phyloP scores from a whole-genome alignment of 2,329 filamentous ascomycete genomes.

The Venturia effusa region DNA sequence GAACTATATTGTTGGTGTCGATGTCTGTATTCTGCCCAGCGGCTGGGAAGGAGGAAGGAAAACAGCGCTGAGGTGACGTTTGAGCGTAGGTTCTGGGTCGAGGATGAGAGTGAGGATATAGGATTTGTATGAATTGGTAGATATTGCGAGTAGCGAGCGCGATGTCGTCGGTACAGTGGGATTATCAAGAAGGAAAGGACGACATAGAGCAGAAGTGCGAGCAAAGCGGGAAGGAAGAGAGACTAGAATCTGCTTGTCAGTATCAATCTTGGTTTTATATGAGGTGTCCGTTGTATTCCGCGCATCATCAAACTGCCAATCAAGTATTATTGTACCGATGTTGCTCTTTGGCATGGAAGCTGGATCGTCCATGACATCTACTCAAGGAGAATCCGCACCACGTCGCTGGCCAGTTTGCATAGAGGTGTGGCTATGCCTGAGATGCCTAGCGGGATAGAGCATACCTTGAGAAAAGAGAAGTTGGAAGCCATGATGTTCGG shows the following conservation, averaged over 20 bases:
- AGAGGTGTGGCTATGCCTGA: neutral
- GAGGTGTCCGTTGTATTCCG: neutral
- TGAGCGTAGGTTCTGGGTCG: constrained; percentile 14
- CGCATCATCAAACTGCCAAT: neutral
- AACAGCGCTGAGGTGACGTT: neutral
- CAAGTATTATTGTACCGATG: neutral
- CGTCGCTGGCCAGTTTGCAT: neutral
- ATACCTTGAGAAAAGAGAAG: constrained; percentile 18
- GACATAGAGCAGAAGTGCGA: constrained; percentile 32
- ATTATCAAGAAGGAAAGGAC: constrained; percentile 30
- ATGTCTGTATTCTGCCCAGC: constrained; percentile 7
- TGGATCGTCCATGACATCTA: neutral
- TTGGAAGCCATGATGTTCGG: constrained; percentile 10
- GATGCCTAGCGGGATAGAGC: neutral
- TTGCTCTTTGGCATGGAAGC: neutral
- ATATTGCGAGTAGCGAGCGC: constrained; percentile 33
- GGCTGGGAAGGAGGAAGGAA: constrained; percentile 8
- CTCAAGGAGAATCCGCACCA: neutral
- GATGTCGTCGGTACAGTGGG: constrained; percentile 33
- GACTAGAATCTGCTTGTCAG: constrained; percentile 20
- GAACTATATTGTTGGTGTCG: neutral
- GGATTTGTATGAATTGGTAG: constrained; percentile 15
- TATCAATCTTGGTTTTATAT: neutral
- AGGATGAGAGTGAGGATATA: constrained; percentile 18
- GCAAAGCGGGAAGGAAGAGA: constrained; percentile 34